A percentile compares a stretch with the other conserved stretches of the same genome.
Conservation (phyloP, 169 alveolate species). For the Eimeria sp. region DNA sequence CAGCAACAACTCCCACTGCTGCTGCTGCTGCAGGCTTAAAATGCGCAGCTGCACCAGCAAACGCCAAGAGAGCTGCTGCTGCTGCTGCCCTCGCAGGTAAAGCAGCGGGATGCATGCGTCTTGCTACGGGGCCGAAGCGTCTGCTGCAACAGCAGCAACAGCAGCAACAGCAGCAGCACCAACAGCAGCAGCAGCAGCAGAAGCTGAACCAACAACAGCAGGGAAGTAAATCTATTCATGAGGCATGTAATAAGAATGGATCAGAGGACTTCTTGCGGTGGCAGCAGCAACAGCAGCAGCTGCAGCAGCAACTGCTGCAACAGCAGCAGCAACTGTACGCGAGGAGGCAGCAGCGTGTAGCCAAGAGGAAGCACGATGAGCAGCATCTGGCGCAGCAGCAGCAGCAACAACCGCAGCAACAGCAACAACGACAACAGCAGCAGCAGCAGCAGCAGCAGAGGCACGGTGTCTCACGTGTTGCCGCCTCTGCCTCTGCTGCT, state of each 20-base stretch:
- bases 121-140: too few species aligned
- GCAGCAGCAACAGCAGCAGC: neutral
- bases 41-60: too few species aligned
- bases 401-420: constrained; percentile 1
- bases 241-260: too few species aligned
- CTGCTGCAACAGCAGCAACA: too few species aligned
- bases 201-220: neutral
- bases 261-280: too few species aligned
- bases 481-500: neutral
- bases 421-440: neutral
- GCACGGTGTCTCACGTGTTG: neutral
- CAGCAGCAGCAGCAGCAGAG: neutral
- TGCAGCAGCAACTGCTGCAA: neutral
- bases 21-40: too few species aligned
- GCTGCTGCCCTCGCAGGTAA: too few species aligned
- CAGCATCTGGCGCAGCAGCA: neutral
- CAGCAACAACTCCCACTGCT: too few species aligned
- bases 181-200: neutral
- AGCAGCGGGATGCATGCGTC: too few species aligned
- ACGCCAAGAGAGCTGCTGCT: too few species aligned
- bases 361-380: too few species aligned
- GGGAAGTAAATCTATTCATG: neutral
- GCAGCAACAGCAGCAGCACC: too few species aligned
- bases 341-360: neutral
- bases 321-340: neutral